phyloP scores from a whole-genome alignment of 805 yeast genomes.

The Monosporozyma unispora region DNA sequence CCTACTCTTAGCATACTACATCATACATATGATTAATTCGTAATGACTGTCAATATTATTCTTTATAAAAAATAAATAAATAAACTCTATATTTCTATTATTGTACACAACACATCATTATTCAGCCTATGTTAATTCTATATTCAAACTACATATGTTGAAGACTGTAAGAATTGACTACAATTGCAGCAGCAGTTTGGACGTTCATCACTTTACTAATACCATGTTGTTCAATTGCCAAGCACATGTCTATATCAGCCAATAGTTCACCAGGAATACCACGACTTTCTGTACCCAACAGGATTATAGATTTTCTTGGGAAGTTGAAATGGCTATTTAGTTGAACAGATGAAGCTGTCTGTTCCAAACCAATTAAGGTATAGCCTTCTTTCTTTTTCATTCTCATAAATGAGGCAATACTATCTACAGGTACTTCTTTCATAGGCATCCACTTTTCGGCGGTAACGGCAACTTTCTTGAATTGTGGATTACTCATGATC shows the following conservation, averaged over 20 bases:
- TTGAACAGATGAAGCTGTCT: constrained; percentile 77
- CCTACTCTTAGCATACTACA: neutral
- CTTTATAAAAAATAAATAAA: too few species aligned
- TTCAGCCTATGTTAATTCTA: too few species aligned
- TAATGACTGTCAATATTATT: too few species aligned
- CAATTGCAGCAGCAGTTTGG: constrained; percentile 92
- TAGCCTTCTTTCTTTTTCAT: constrained; percentile 68
- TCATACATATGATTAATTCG: too few species aligned
- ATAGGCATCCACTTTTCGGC: constrained; percentile 97
- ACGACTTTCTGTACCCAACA: constrained; percentile 80
- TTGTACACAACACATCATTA: neutral
- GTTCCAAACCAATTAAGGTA: constrained; percentile 82
- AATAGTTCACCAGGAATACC: constrained; percentile 84
- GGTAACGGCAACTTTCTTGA: constrained; percentile 84
- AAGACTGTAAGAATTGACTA: constrained; percentile 78
- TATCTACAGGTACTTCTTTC: constrained; percentile 54
- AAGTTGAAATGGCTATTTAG: constrained; percentile 55
- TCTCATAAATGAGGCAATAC: constrained; percentile 48
- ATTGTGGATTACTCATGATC: constrained; percentile 57
- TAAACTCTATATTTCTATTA: neutral
- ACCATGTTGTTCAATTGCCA: constrained; percentile 88
- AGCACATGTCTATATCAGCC: constrained; percentile 74
- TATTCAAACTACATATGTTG: constrained; percentile 28
- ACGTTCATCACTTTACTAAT: constrained; percentile 92
- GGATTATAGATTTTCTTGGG: constrained; percentile 68